Evolutionary conservation across 2,329 filamentous ascomycete species (phyloP).

Genomic region (Alternaria brassicicola): DNA sequence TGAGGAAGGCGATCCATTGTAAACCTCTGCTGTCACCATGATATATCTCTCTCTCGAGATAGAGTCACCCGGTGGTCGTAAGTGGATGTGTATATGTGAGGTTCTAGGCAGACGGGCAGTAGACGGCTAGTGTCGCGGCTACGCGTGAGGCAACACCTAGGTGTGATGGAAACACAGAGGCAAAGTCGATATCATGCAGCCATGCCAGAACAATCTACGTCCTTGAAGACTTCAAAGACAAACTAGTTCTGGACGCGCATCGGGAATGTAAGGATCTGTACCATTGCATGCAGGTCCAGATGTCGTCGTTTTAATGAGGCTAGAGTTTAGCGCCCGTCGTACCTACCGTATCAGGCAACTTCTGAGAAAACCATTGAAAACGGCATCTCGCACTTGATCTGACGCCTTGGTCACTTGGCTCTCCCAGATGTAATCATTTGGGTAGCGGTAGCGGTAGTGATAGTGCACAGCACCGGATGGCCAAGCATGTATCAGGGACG

Average conservation of each 20-base stretch:
- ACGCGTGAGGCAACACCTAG: not conserved
- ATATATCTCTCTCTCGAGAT: not conserved
- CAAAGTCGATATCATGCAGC: not conserved
- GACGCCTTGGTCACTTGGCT: not conserved
- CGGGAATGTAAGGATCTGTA: not conserved
- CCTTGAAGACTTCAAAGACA: not conserved
- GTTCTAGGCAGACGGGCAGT: not conserved
- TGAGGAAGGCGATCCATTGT: not conserved
- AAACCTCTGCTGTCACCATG: slow-evolving; percentile 4
- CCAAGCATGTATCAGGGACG: not conserved
- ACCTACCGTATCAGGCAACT: not conserved
- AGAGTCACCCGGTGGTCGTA: not conserved
- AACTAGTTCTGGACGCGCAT: not conserved
- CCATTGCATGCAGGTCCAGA: not conserved
- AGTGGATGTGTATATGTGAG: not conserved
- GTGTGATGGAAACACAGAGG: not conserved
- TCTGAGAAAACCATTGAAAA: not conserved
- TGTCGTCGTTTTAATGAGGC: not conserved
- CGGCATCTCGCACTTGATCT: not conserved
- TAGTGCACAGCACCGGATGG: not conserved
- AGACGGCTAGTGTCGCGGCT: not conserved
- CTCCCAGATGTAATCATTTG: too few species aligned
- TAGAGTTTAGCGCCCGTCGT: not conserved
- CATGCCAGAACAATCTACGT: not conserved
- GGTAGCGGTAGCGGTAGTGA: too few species aligned